Evolutionary conservation across 1,284 basidiomycete genomes (phyloP).

Genomic region (Cystobasidiaceae sp.): DNA sequence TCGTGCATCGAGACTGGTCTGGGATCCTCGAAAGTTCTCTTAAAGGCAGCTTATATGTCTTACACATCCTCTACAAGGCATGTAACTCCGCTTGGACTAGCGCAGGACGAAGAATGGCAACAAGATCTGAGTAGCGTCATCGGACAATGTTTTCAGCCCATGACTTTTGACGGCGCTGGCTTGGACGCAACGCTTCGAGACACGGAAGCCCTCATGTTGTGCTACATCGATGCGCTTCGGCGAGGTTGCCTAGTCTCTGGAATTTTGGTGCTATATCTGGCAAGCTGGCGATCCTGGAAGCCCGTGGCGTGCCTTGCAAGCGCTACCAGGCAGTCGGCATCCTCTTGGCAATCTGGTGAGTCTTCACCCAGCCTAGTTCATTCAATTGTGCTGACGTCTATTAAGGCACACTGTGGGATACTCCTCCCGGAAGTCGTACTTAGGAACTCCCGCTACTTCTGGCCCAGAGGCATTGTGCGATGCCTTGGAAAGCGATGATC

Average conservation of each 20-base stretch:
- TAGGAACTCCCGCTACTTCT: not conserved
- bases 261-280: constrained; percentile 21
- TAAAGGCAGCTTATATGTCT: constrained; percentile 11
- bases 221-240: constrained; percentile 20
- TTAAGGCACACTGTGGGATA: constrained; percentile 22
- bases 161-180: not conserved
- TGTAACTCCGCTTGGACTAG: too few species aligned
- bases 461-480: constrained; percentile 14
- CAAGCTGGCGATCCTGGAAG: constrained; percentile 17
- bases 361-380: not conserved
- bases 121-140: constrained; percentile 3
- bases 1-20: not conserved
- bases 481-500: constrained; percentile 4
- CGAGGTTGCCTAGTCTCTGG: constrained; percentile 9
- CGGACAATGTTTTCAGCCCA: constrained; percentile 16
- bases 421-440: constrained; percentile 9
- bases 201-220: constrained; percentile 12
- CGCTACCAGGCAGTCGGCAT: constrained; percentile 18
- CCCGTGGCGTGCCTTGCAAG: constrained; percentile 2
- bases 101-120: too few species aligned
- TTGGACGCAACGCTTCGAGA: not conserved
- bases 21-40: not conserved
- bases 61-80: too few species aligned
- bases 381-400: too few species aligned
- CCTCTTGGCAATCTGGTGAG: constrained; percentile 18